A percentile compares a stretch with the other conserved stretches of the same genome.
Evolutionary conservation across 495 filamentous ascomycete genomes (phyloP).

Genomic region (Neurospora sp.): DNA sequence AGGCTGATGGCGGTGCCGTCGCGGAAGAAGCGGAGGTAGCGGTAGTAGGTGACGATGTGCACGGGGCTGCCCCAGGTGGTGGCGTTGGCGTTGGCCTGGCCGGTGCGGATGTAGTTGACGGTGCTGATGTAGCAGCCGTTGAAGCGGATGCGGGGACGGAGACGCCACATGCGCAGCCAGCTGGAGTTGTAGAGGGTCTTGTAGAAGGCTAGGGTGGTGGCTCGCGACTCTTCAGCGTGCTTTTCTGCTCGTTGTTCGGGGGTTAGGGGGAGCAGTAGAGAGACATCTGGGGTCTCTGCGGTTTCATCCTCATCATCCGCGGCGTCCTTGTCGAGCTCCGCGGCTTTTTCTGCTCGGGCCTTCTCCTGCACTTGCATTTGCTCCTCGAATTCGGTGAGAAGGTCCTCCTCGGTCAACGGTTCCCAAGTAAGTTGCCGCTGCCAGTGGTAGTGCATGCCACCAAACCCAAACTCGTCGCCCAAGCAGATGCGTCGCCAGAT

Average conservation of each 20-base stretch:
- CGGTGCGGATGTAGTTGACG: slow-evolving; percentile 84
- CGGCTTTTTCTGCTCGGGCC: not conserved
- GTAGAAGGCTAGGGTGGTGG: slow-evolving; percentile 30
- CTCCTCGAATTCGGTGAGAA: slow-evolving; percentile 14
- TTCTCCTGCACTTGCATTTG: not conserved
- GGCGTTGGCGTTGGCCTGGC: slow-evolving; percentile 47
- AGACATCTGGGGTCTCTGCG: slow-evolving; percentile 1
- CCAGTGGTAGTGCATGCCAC: slow-evolving; percentile 76
- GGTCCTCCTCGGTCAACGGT: slow-evolving; percentile 36
- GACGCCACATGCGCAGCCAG: slow-evolving; percentile 63
- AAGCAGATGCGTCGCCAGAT: slow-evolving; percentile 78
- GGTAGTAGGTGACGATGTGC: slow-evolving; percentile 95
- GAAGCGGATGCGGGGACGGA: slow-evolving; percentile 79
- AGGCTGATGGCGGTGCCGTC: slow-evolving; percentile 79
- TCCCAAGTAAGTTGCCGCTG: slow-evolving; percentile 51
- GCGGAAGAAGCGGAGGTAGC: slow-evolving; percentile 89
- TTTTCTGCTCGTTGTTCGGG: slow-evolving; percentile 16
- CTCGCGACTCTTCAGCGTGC: slow-evolving; percentile 20
- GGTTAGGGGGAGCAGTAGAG: slow-evolving; percentile 9
- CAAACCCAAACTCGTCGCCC: slow-evolving; percentile 63
- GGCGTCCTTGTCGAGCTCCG: slow-evolving; percentile 2
- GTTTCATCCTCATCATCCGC: not conserved
- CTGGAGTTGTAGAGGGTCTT: slow-evolving; percentile 34
- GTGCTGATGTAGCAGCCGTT: slow-evolving; percentile 93
- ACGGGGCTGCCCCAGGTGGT: slow-evolving; percentile 71